Percentiles rank a stretch among this genome's conserved stretches.
Conservation (phyloP, 2,329 filamentous ascomycete genomes). For the Calonectria hawksworthii region DNA sequence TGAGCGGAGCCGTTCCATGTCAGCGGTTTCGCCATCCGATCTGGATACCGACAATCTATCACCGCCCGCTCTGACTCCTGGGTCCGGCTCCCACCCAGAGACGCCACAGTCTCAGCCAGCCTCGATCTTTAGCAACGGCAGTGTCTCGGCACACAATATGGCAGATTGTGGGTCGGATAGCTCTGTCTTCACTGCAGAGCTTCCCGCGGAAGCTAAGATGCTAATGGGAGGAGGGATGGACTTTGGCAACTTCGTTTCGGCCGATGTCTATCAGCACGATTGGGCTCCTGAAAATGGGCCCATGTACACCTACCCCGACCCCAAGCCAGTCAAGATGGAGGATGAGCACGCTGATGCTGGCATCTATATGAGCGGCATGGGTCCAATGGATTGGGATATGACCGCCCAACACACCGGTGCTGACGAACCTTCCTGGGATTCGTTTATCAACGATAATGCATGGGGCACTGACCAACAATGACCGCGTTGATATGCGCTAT, state of each 20-base stretch:
- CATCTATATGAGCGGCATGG: background rate
- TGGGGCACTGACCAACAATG: slow-evolving; percentile 40
- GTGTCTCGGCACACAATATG: slow-evolving; percentile 31
- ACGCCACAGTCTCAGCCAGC: slow-evolving; percentile 38
- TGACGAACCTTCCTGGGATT: slow-evolving; percentile 50
- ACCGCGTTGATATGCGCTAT: background rate
- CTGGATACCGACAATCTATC: slow-evolving; percentile 36
- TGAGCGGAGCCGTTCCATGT: slow-evolving; percentile 37
- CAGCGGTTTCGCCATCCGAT: slow-evolving; percentile 36
- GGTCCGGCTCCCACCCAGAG: slow-evolving; percentile 42
- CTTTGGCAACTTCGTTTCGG: slow-evolving; percentile 42
- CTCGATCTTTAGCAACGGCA: slow-evolving; percentile 30
- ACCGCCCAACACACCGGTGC: slow-evolving; percentile 3
- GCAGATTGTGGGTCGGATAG: slow-evolving; percentile 37
- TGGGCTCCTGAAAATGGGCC: slow-evolving; percentile 24
- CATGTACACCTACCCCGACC: slow-evolving; percentile 17
- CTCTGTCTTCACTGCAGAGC: slow-evolving; percentile 58
- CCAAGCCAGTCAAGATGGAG: slow-evolving; percentile 13
- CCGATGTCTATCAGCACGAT: slow-evolving; percentile 31
- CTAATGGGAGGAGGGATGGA: slow-evolving; percentile 50
- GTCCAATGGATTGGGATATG: slow-evolving; percentile 26
- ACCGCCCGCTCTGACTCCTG: slow-evolving; percentile 46
- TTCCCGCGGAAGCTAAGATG: slow-evolving; percentile 60
- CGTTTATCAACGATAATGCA: slow-evolving; percentile 48
- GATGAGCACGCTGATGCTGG: background rate